These are phyloP conservation scores for Geotrichum aggregatum DNA, from an alignment of 1,139 yeast species.

Conservation along the genomic window DNA sequence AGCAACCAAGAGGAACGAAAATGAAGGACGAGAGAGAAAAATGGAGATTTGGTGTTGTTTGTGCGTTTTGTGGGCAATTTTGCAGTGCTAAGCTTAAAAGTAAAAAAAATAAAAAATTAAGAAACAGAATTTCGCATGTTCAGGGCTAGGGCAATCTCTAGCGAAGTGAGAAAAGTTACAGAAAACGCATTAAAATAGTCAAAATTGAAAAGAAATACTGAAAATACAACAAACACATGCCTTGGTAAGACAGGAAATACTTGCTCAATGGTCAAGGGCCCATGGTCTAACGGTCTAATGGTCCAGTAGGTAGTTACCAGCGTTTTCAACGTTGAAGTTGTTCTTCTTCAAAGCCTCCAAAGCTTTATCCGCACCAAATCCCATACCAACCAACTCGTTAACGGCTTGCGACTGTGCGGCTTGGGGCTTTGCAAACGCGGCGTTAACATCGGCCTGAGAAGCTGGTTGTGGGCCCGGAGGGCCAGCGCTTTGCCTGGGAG, in stretches of 20 bases:
- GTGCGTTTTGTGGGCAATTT: neutral
- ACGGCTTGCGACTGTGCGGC: constrained; percentile 32
- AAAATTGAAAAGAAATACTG: neutral
- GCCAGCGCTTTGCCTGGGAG: neutral
- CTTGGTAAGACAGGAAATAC: neutral
- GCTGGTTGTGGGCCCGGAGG: constrained; percentile 20
- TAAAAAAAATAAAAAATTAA: neutral
- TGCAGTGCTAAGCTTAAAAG: neutral
- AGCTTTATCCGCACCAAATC: constrained; percentile 67
- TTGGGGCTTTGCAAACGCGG: constrained; percentile 27
- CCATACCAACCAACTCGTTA: constrained; percentile 84
- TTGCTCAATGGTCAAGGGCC: too few relatives aligned
- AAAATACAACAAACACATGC: neutral
- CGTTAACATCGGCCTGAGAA: constrained; percentile 26
- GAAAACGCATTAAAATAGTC: neutral
- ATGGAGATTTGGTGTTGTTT: neutral
- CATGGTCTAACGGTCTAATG: too few relatives aligned
- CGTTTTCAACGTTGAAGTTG: constrained; percentile 74
- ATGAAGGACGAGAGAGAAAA: neutral
- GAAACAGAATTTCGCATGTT: too few relatives aligned
- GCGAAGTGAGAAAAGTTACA: neutral
- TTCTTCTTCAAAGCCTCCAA: constrained; percentile 62
- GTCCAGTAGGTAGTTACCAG: constrained; percentile 78
- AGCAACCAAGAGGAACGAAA: neutral
- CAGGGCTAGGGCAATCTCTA: constrained; percentile 1